phyloP scores from a whole-genome alignment of 768 basidiomycete species.

The Naganishia friedmannii region DNA sequence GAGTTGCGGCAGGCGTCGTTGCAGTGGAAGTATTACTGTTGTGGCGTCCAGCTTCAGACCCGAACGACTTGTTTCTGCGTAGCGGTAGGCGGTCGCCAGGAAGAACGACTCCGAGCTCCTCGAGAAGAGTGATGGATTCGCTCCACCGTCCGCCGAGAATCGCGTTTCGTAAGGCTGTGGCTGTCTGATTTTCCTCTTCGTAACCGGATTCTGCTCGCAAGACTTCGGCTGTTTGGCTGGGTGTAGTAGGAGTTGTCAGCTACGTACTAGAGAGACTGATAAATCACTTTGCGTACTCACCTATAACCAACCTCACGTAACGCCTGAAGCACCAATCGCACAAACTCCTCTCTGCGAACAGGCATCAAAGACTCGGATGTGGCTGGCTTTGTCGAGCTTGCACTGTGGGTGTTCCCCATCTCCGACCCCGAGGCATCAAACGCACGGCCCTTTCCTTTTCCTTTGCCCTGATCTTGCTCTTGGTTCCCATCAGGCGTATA shows the following conservation, averaged over 20 bases:
- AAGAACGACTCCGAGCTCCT: conserved; percentile 62
- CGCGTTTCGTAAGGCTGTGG: conserved; percentile 73
- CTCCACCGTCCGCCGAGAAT: conserved; percentile 78
- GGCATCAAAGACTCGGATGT: conserved; percentile 24
- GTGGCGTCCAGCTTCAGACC: background rate
- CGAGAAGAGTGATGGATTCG: conserved; percentile 68
- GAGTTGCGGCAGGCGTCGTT: background rate
- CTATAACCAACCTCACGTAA: conserved; percentile 77
- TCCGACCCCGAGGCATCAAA: conserved; percentile 27
- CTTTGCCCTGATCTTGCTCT: conserved; percentile 10
- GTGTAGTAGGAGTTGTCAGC: conserved; percentile 7
- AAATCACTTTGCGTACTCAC: conserved; percentile 49
- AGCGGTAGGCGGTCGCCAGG: conserved; percentile 19
- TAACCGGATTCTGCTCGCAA: conserved; percentile 92
- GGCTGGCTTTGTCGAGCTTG: conserved; percentile 6
- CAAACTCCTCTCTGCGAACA: conserved; percentile 83
- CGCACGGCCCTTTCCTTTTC: conserved; percentile 20
- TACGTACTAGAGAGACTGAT: background rate
- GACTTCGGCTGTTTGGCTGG: conserved; percentile 79
- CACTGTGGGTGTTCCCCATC: background rate
- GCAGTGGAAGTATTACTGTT: background rate
- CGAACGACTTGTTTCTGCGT: conserved; percentile 25
- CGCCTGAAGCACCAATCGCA: conserved; percentile 82
- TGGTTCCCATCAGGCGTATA: conserved; percentile 35
- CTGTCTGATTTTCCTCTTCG: conserved; percentile 71